Base-by-base conservation (phyloP, 1,284 basidiomycete species). In the Rhizoctonia solani region DNA sequence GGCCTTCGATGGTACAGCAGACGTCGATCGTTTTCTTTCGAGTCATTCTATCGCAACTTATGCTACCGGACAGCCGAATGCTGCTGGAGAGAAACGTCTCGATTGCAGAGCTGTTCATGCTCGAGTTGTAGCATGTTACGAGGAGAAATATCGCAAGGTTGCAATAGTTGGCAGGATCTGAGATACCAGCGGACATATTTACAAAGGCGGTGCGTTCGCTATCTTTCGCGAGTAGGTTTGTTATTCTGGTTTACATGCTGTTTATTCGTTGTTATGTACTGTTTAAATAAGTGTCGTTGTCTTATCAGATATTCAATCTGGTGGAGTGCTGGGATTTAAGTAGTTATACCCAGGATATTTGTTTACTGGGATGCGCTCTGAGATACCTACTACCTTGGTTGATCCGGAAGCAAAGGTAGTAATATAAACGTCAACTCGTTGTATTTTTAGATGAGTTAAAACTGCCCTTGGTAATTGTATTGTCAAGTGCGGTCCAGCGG, bases 71-170 rank as follows among this genome's bases (percentile, higher is more conserved):
- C 47, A 55, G 41, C 19, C 54, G 30, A 29, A 53, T 4, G 21
- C 34, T 5, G 58, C 41, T 16, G 74, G 72, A 27, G 80, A 87
- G 69, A 88, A 87, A 76, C 77, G 81, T 54, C 73, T 92, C 67
- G 87, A 90, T 72, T 92, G 89, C 79, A 89, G 84, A 77, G 76
- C 80, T 39, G 83, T 82, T 14, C 76, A 77, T 66, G 74, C 80
- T 37, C 78, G 81, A 70, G 82, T 92, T 68, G 75, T 80, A 39
- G 81, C 85, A 72, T 81, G 80, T 21, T 86, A 85, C 74, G 89
- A 90, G 74, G 84, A 86, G 75, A 91, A 87, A 77, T 91, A 90
- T 75, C 83, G 88, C 73, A 89, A 85, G 77, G 82, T 91, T 70
- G 66, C 61, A 81, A 90, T 92, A 77, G 61, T 65, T 44, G 61